Percentiles rank a stretch among this genome's conserved stretches.
phyloP scores from a whole-genome alignment of 805 yeast genomes.

The Cyberlindnera veronae region DNA sequence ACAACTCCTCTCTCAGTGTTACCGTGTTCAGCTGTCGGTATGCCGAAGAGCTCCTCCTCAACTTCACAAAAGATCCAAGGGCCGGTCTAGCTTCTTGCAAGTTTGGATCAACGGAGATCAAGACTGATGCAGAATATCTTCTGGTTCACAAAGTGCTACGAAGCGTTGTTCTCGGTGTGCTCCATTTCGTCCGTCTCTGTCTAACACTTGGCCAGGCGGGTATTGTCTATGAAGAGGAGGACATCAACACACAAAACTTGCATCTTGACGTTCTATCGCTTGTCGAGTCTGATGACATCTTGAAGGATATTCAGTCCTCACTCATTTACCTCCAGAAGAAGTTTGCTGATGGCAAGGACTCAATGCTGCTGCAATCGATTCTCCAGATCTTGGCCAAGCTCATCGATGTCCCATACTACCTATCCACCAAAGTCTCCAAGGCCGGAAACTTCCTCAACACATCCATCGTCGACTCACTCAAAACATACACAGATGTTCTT shows the following conservation, averaged over 20 bases:
- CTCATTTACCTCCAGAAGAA: constrained; percentile 31
- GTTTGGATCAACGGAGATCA: constrained; percentile 3
- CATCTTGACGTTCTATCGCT: constrained; percentile 42
- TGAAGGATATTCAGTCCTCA: constrained; percentile 31
- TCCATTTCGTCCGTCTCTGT: constrained; percentile 49
- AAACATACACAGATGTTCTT: constrained; percentile 9
- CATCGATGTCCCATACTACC: constrained; percentile 18
- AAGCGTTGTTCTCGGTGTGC: constrained; percentile 48
- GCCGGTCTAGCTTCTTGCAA: constrained; percentile 13
- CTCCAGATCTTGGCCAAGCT: constrained; percentile 21
- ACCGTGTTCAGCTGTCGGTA: constrained; percentile 74
- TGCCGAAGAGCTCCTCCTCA: constrained; percentile 54
- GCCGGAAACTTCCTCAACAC: constrained; percentile 13
- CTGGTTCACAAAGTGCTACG: constrained; percentile 50
- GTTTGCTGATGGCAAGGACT: constrained; percentile 19
- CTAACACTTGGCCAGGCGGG: constrained; percentile 47
- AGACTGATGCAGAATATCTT: constrained; percentile 3
- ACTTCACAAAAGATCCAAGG: constrained; percentile 31
- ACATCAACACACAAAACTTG: constrained; percentile 62
- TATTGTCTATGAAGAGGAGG: constrained; percentile 74
- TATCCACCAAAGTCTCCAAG: constrained; percentile 16
- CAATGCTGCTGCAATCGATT: constrained; percentile 19
- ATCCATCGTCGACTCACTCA: constrained; percentile 15
- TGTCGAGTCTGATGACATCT: constrained; percentile 22
- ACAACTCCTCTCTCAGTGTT: constrained; percentile 69